Evolutionary conservation across 2,329 filamentous ascomycete species (phyloP).

Genomic region (Verticillium nubilum): DNA sequence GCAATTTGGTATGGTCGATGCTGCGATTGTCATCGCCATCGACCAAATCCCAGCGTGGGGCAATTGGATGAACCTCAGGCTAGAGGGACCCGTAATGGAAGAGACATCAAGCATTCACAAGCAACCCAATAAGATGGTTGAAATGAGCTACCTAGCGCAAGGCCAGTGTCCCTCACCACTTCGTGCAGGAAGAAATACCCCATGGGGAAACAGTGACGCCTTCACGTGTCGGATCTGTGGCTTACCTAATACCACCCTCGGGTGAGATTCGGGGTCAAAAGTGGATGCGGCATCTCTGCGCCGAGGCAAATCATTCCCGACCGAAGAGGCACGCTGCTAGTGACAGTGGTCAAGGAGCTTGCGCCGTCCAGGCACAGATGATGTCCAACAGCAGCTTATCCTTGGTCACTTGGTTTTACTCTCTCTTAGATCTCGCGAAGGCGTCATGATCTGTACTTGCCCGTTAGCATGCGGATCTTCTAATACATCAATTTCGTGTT

Average conservation of each 20-base stretch:
- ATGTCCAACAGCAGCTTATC: not conserved
- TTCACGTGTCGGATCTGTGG: not conserved
- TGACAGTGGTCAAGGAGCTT: not conserved
- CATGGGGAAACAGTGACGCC: not conserved
- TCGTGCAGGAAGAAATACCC: not conserved
- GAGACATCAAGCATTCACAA: too few species aligned
- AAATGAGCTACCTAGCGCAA: too few species aligned
- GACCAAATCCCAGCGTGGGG: too few species aligned
- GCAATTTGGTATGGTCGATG: too few species aligned
- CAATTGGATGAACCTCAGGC: too few species aligned
- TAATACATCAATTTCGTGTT: not conserved
- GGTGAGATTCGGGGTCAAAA: not conserved
- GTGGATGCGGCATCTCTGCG: not conserved
- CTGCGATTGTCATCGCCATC: too few species aligned
- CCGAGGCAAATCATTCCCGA: slow-evolving; percentile 4
- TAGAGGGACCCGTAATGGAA: too few species aligned
- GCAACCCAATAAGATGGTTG: too few species aligned
- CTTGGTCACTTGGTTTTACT: not conserved
- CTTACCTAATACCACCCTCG: not conserved
- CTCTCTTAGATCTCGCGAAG: not conserved
- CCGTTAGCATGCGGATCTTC: not conserved
- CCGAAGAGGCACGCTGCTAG: not conserved
- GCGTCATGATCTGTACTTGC: not conserved
- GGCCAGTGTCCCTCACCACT: too few species aligned
- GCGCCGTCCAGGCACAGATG: not conserved